Percentiles rank a stretch among this genome's conserved stretches.
Conservation (phyloP, 2,329 filamentous ascomycete genomes). For the Torrubiella hemipterigena region DNA sequence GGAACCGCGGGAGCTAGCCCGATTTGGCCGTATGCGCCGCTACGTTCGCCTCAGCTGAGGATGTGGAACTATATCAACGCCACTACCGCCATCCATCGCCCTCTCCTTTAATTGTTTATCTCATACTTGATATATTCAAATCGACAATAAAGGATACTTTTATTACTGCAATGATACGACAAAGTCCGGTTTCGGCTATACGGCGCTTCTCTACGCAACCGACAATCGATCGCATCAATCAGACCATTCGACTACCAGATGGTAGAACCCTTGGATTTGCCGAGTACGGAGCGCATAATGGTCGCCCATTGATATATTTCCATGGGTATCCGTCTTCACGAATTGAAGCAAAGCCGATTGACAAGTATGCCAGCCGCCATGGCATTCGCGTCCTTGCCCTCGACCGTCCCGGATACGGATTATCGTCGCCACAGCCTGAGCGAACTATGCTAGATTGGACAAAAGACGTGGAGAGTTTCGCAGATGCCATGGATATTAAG, state of each 20-base stretch:
- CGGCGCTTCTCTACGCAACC: no score
- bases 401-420: slow-evolving; percentile 29
- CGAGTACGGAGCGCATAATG: slow-evolving; percentile 20
- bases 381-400: slow-evolving; percentile 22
- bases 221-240: no score
- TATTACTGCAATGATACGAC: no score
- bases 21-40: no score
- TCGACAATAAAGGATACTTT: no score
- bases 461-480: slow-evolving; percentile 18
- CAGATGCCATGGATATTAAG: slow-evolving; percentile 11
- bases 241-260: slow-evolving; percentile 26
- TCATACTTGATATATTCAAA: no score
- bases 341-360: slow-evolving; percentile 19
- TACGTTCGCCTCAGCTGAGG: no score
- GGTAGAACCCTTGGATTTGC: slow-evolving; percentile 27
- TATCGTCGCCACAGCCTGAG: slow-evolving; percentile 21
- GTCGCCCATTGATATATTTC: slow-evolving; percentile 24
- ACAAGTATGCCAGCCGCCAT: slow-evolving; percentile 13
- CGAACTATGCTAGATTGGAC: slow-evolving; percentile 21
- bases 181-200: no score
- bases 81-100: no score
- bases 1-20: no score
- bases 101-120: no score
- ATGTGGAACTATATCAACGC: no score
- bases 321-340: slow-evolving; percentile 30